Conservation (phyloP, 2,329 filamentous ascomycete genomes). For the Diaporthe citriasiana region DNA sequence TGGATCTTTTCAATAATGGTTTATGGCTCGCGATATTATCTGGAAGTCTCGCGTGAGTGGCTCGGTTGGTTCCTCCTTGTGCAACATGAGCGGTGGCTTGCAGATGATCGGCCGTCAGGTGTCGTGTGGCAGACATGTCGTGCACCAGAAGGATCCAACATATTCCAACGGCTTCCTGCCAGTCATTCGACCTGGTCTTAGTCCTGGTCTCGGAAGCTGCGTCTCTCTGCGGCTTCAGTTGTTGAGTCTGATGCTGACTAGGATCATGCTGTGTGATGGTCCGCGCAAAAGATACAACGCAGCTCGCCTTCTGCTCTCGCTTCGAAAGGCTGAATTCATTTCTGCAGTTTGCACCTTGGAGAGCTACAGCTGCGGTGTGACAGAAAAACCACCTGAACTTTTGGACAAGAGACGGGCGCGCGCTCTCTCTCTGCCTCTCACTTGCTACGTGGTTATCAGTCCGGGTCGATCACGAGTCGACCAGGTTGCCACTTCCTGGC, state of each 20-base stretch:
- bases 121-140: constrained; percentile 30
- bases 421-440: not conserved
- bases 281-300: constrained; percentile 20
- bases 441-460: constrained; percentile 8
- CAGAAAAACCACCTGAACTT: constrained; percentile 13
- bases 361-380: constrained; percentile 32
- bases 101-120: constrained; percentile 34
- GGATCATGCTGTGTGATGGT: constrained; percentile 37
- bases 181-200: constrained; percentile 35
- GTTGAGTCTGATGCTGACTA: constrained; percentile 11
- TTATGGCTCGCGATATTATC: not conserved
- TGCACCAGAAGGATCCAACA: constrained; percentile 40
- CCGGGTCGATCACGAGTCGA: constrained; percentile 1
- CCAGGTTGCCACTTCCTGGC: constrained; percentile 3
- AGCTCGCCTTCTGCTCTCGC: constrained; percentile 40
- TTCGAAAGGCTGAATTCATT: constrained; percentile 27
- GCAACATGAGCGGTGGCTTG: constrained; percentile 37
- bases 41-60: constrained; percentile 6
- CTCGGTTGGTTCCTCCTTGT: constrained; percentile 39
- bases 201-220: constrained; percentile 35
- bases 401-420: constrained; percentile 18
- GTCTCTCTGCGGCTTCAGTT: constrained; percentile 12
- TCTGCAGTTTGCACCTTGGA: constrained; percentile 34
- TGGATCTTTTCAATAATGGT: not conserved
- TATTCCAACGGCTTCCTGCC: constrained; percentile 25